Evolutionary conservation across 345 rosid species (phyloP).

Genomic region (Rhodamnia argentea): DNA sequence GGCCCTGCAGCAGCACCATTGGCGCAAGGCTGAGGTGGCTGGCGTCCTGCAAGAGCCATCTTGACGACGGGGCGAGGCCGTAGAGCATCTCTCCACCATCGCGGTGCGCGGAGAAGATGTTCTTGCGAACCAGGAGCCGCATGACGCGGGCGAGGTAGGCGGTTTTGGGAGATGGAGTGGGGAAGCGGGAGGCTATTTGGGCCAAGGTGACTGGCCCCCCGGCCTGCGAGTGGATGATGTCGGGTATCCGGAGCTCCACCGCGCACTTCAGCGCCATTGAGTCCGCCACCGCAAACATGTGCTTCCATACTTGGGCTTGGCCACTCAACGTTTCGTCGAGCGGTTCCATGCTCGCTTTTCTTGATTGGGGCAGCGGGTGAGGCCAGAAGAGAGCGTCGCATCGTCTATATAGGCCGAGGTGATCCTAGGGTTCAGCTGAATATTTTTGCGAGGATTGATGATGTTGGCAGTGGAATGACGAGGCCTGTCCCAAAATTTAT

Average conservation of each 20-base stretch:
- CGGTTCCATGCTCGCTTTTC: neutral
- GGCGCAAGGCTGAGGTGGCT: conserved; percentile 11
- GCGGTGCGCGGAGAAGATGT: conserved; percentile 8
- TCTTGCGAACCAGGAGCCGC: conserved; percentile 11
- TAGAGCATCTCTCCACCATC: conserved; percentile 14
- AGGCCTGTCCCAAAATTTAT: no score
- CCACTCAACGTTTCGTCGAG: conserved; percentile 1
- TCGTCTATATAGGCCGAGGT: no score
- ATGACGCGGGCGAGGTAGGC: conserved; percentile 10
- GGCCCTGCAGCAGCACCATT: conserved; percentile 10
- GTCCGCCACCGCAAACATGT: conserved; percentile 9
- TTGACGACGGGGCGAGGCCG: conserved; percentile 10
- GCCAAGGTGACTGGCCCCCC: conserved; percentile 3
- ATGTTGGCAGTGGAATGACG: no score
- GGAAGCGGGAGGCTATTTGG: conserved; percentile 12
- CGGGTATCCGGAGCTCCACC: conserved; percentile 17
- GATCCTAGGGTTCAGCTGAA: no score
- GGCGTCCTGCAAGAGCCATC: conserved; percentile 17
- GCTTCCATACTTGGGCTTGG: conserved; percentile 10
- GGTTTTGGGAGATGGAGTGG: neutral
- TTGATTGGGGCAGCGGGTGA: no score
- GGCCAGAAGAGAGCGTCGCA: neutral
- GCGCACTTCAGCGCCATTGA: conserved; percentile 18
- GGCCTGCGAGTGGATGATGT: conserved; percentile 9
- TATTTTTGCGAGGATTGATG: no score